A percentile compares a stretch with the other conserved stretches of the same genome.
Conservation (phyloP, 345 rosid genomes). For the Aquilaria sinensis region DNA sequence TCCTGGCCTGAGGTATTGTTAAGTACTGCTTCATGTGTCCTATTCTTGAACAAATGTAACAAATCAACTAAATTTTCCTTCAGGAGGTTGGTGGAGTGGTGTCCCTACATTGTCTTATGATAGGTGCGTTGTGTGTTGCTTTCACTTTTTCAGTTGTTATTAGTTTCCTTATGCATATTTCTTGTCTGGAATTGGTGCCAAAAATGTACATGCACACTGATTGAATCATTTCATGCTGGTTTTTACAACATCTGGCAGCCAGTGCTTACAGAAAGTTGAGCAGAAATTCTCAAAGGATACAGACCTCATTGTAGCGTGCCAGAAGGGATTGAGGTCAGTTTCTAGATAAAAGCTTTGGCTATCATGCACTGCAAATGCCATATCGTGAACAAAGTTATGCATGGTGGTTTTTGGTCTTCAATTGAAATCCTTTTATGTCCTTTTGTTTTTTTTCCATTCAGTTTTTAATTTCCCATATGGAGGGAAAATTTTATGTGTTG, state of each 20-base stretch:
- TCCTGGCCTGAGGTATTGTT: background rate
- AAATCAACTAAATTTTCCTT: conserved; percentile 18
- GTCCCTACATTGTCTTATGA: conserved; percentile 57
- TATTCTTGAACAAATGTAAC: background rate
- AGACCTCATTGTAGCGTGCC: conserved; percentile 88
- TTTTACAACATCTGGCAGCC: conserved; percentile 34
- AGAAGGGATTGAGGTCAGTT: conserved; percentile 83
- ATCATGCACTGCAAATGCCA: no score
- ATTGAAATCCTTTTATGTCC: no score
- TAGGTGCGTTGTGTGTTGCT: conserved; percentile 34
- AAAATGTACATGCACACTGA: background rate
- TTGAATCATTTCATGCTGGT: conserved; percentile 6
- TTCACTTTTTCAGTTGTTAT: conserved; percentile 1
- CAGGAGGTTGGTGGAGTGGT: conserved; percentile 99
- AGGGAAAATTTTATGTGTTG: no score
- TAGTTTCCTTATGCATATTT: conserved; percentile 1
- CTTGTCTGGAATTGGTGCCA: background rate
- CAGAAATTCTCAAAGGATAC: conserved; percentile 75
- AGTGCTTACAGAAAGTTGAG: conserved; percentile 59
- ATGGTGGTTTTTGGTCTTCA: no score
- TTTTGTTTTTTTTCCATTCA: no score
- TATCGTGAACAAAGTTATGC: no score
- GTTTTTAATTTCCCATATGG: no score
- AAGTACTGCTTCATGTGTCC: background rate
- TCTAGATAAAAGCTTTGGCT: background rate